Base-by-base conservation (phyloP, 345 rosid species). In the Boechera stricta region DNA sequence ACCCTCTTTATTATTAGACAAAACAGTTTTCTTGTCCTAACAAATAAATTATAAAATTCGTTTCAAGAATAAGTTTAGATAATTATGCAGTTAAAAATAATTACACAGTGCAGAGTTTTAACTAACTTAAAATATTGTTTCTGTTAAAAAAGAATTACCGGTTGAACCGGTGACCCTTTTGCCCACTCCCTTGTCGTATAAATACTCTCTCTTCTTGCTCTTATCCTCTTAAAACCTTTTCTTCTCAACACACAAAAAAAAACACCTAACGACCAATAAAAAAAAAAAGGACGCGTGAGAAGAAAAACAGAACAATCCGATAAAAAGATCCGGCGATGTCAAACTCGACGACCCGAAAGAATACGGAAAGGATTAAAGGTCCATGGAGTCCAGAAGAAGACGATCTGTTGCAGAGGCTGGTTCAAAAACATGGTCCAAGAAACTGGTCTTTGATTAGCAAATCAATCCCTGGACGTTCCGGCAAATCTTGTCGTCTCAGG, bases 341-440 rank as follows among this genome's bases (percentile, higher is more conserved):
- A 39, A 38, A 15, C 51, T 71, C 67, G 72, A 82, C 59, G 75
- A 81, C 72, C 41, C 31, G 70, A n/a, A 65, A 74, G 72, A 77
- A 54, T 47, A 79, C 81, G 83, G 97, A 94, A 80, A 86, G 97
- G 87, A 92, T 94, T 75, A 94, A 88, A 78, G 97, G 98, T 13
- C 98, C 97, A 15, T 94, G 98, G 98, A 94, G 96, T 75, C 94
- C 96, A 11, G 94, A 94, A 58, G 98, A 94, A 73, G 98, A 94
- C 61, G 97, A 94, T 26, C 88, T 89, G 52, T 82, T 94, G 8
- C 88, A 83, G 68, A 77, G 79, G 24, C 82, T 94, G 49, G 97
- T 94, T 2, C 86, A 83, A 10, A 86, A 72, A 48, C 95, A 94
- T 64, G 97, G 98, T 8, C 93, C 98, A 0, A 81, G 97, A 55